These are phyloP conservation scores for Russula virescens DNA, from an alignment of 768 basidiomycete genomes.

Conservation along the genomic window DNA sequence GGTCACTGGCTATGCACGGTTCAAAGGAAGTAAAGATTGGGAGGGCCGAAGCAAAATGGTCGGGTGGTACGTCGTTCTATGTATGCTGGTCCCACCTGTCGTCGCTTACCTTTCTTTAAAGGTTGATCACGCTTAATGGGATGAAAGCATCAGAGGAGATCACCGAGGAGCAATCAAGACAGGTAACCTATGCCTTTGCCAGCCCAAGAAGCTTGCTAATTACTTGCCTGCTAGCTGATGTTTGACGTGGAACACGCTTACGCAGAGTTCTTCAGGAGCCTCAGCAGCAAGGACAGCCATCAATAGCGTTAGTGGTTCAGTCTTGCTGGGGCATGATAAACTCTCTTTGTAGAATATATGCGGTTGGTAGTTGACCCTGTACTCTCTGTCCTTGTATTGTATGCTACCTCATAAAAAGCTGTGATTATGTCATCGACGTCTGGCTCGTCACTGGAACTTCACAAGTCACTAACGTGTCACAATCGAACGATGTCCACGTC, in stretches of 20 bases:
- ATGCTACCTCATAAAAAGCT: background rate
- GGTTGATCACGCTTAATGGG: conserved; percentile 93
- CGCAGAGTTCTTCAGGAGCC: conserved; percentile 82
- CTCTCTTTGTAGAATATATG: background rate
- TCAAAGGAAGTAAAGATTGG: conserved; percentile 94
- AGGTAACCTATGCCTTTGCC: conserved; percentile 45
- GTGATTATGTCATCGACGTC: conserved; percentile 4
- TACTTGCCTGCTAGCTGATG: conserved; percentile 51
- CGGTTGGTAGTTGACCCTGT: background rate
- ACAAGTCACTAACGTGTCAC: background rate
- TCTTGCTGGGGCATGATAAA: background rate
- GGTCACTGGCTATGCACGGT: conserved; percentile 89
- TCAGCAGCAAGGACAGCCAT: conserved; percentile 39
- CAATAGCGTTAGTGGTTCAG: background rate
- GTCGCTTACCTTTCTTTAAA: conserved; percentile 28
- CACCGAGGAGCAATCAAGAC: conserved; percentile 89
- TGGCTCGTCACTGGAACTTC: background rate
- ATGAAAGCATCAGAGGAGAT: conserved; percentile 98
- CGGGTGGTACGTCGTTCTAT: conserved; percentile 58
- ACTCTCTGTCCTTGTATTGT: background rate
- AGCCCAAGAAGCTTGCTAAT: background rate
- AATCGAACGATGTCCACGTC: background rate
- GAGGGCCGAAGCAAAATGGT: conserved; percentile 93
- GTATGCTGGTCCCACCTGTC: background rate
- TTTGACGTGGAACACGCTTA: conserved; percentile 98